Conservation (phyloP, 169 alveolate species). For the Eimeria brunetti region DNA sequence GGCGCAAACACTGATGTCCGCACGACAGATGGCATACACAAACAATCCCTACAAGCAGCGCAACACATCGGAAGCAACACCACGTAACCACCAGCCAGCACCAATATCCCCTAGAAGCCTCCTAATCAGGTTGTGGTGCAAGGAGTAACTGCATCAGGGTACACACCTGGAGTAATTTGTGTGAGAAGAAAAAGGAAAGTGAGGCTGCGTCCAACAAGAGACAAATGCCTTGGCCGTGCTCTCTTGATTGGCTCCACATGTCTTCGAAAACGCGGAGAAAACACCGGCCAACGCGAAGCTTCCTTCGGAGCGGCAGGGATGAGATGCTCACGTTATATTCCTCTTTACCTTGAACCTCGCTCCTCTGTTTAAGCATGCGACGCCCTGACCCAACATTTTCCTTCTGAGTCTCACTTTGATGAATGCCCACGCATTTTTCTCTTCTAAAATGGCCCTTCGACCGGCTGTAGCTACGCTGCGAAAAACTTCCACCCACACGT, state of each 20-base stretch:
- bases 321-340: slow-evolving; percentile 48
- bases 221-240: slow-evolving; percentile 63
- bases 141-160: neutral
- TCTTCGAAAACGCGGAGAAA: slow-evolving; percentile 57
- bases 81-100: neutral
- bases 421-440: slow-evolving; percentile 10
- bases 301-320: slow-evolving; percentile 15
- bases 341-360: neutral
- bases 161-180: slow-evolving; percentile 41
- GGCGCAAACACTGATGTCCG: slow-evolving; percentile 60
- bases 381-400: neutral
- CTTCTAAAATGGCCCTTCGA: slow-evolving; percentile 10
- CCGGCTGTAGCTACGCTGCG: slow-evolving; percentile 16
- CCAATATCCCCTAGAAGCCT: neutral
- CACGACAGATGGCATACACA: slow-evolving; percentile 51
- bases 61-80: neutral
- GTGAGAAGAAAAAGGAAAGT: slow-evolving; percentile 43
- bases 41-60: slow-evolving; percentile 26
- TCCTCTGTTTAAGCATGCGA: neutral
- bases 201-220: slow-evolving; percentile 44
- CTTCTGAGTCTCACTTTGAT: neutral
- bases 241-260: slow-evolving; percentile 63
- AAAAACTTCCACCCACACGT: slow-evolving; percentile 1
- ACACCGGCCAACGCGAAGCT: slow-evolving; percentile 40
- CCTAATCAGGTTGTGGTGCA: neutral